Base-by-base conservation (phyloP, 495 filamentous ascomycete species). In the Talaromyces trachyspermus region DNA sequence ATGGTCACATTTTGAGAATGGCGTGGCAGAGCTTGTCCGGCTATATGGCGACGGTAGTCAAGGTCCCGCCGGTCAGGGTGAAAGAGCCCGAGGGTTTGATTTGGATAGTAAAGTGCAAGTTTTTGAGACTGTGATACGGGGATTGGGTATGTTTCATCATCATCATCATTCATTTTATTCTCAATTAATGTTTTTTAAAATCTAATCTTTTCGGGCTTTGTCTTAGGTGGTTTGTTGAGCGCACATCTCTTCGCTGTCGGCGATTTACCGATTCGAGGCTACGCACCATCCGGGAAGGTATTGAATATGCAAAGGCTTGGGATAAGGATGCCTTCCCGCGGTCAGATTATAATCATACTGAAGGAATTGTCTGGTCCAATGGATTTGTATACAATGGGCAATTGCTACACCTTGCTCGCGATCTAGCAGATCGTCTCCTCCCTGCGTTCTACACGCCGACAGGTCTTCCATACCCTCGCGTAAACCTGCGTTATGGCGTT, bases 51-150 rank as follows among this genome's bases (percentile, higher is more conserved):
- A 95, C 64, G 89, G 86, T 2, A 79, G 75, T 5, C 64, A 76
- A 19, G 83, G 87, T 7, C 77, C 80, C 36, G 73, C 72, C 18
- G 88, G 85, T 29, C 72, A 78, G 56, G 90, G 90, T 7, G 72
- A 77, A 52, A 74, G 86, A 50, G 80, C 76, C n/a, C 76, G 85
- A 26, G 92, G 89, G 2, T 98, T 97, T 52, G 89, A 98, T 66
- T 71, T 96, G 32, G 91, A 98, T 64, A 94, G 89, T 63, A 96
- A 96, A 64, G 92, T 98, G 7, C 88, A 98, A 65, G 88, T 98
- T 26, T 98, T 98, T 59, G 92, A 98, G 65, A 95, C 89, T 2
- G 89, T 95, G 8, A 98, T 98, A 60, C 76, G 92, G 52, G 90
- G 90, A 22, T 76, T 98, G 42, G 92, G 69, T 72, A 62, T 33